Evolutionary conservation across 108 stramenopile species (phyloP).

Genomic region (Cyclotella distinguenda): DNA sequence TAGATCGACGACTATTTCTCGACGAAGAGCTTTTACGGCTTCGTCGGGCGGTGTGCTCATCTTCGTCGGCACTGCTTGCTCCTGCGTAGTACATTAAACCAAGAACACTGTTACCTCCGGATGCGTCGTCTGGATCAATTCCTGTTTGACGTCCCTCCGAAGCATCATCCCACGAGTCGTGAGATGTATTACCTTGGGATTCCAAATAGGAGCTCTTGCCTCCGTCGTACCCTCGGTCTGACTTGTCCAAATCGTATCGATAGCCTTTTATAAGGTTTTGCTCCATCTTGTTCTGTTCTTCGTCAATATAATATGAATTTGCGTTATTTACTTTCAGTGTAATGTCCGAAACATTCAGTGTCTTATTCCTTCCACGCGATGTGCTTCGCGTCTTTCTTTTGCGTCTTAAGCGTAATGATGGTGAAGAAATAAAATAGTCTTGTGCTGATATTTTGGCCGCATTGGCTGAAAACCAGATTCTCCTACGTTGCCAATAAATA

Average conservation of each 20-base stretch:
- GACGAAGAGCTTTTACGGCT: neutral
- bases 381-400: neutral
- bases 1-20: neutral
- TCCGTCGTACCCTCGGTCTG: constrained; percentile 6
- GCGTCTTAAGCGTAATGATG: too few species aligned
- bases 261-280: constrained; percentile 8
- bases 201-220: constrained; percentile 6
- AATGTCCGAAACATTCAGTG: neutral
- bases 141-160: neutral
- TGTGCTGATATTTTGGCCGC: too few species aligned
- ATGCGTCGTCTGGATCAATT: constrained; percentile 11
- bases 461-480: too few species aligned
- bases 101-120: constrained; percentile 1
- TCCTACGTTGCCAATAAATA: constrained; percentile 3
- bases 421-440: too few species aligned
- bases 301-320: constrained; percentile 1
- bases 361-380: neutral
- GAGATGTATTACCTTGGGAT: constrained; percentile 4
- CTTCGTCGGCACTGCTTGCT: constrained; percentile 10
- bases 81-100: constrained; percentile 21
- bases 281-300: constrained; percentile 11
- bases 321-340: neutral
- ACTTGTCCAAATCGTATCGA: neutral
- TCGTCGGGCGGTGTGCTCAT: neutral
- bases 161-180: neutral